These are phyloP conservation scores for Fusarium newnesense DNA, from an alignment of 2,329 filamentous ascomycete species.

Conservation along the genomic window DNA sequence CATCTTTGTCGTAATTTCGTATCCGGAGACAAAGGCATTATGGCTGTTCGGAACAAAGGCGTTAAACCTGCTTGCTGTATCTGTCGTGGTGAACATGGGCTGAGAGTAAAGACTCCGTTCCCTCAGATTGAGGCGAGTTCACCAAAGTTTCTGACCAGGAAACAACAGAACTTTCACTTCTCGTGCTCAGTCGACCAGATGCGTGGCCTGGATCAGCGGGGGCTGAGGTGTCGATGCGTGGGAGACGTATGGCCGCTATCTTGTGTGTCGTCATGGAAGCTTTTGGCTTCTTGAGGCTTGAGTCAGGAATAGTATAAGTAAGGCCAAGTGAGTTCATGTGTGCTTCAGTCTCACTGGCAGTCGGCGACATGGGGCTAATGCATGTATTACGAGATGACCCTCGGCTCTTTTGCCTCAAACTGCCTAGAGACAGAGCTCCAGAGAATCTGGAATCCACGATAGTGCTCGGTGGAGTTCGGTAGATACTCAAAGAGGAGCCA, in stretches of 20 bases:
- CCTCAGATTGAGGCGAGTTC: conserved; percentile 1
- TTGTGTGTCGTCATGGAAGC: neutral
- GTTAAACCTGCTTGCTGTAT: conserved; percentile 19
- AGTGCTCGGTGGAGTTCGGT: conserved; percentile 23
- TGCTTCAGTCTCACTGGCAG: conserved; percentile 39
- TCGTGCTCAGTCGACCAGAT: conserved; percentile 10
- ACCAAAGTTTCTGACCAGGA: conserved; percentile 26
- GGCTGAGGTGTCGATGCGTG: conserved; percentile 29
- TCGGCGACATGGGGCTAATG: conserved; percentile 18
- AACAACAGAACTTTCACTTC: conserved; percentile 30
- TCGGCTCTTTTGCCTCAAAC: conserved; percentile 34
- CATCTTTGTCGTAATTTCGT: conserved; percentile 15
- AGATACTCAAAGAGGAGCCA: conserved; percentile 34
- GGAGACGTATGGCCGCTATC: conserved; percentile 1
- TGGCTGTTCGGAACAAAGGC: conserved; percentile 5
- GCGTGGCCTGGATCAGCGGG: neutral
- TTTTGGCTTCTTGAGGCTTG: neutral
- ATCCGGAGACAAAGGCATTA: conserved; percentile 11
- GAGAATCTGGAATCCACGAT: conserved; percentile 31
- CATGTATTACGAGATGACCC: conserved; percentile 28
- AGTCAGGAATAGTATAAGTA: conserved; percentile 22
- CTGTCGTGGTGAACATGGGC: conserved; percentile 20
- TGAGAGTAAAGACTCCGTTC: conserved; percentile 17
- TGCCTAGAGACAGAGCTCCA: conserved; percentile 29
- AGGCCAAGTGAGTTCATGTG: conserved; percentile 35